Conservation (phyloP, 2,329 filamentous ascomycete species). For the Aspergillus fijiensis region DNA sequence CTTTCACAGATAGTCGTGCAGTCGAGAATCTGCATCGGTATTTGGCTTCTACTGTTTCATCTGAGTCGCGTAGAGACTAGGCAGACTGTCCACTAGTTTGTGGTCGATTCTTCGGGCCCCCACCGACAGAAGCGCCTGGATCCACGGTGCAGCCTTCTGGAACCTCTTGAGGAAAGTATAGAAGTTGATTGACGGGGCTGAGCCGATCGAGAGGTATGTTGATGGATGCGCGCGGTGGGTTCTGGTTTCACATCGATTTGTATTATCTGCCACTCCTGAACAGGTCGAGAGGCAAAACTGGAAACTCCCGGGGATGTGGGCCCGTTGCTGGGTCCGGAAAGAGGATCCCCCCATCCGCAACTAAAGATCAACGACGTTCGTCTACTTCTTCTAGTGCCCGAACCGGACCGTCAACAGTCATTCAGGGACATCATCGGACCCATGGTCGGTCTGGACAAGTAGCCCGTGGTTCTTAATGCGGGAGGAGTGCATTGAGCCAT, state of each 20-base stretch:
- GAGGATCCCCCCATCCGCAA: constrained; percentile 1
- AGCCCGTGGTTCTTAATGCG: constrained; percentile 3
- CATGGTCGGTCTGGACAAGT: constrained; percentile 11
- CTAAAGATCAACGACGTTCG: constrained; percentile 3
- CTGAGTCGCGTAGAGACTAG: background rate
- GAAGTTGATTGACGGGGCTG: background rate
- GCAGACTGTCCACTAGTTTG: background rate
- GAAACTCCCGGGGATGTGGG: constrained; percentile 16
- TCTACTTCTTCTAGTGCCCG: constrained; percentile 16
- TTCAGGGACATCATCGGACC: constrained; percentile 3
- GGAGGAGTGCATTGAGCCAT: background rate
- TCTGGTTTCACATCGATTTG: constrained; percentile 4
- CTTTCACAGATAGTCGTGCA: background rate
- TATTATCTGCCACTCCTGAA: constrained; percentile 2
- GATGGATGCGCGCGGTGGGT: background rate
- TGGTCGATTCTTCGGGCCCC: background rate
- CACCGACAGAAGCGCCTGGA: background rate
- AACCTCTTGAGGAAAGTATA: constrained; percentile 12
- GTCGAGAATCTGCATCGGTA: background rate
- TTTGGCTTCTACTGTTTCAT: background rate
- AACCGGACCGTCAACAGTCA: constrained; percentile 13
- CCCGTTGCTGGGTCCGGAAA: constrained; percentile 9
- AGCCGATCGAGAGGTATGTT: background rate
- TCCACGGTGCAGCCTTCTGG: constrained; percentile 12
- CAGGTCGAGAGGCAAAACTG: constrained; percentile 6